Conservation (phyloP, 495 filamentous ascomycete species). For the Neurospora sp. region DNA sequence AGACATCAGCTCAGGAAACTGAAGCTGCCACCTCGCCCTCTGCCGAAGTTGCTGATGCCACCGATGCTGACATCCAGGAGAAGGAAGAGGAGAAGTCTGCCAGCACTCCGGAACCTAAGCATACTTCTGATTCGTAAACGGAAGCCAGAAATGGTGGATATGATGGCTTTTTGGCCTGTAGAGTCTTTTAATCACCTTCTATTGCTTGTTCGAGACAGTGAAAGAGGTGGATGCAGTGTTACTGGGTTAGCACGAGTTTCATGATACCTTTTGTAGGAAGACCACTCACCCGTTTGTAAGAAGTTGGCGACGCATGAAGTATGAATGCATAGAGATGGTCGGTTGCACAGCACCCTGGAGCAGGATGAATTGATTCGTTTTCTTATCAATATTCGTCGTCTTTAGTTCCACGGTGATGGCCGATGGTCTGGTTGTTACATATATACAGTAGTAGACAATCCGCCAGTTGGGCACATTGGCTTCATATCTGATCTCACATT, state of each 20-base stretch:
- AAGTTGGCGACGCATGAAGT: slow-evolving; percentile 4
- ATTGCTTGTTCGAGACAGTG: not conserved
- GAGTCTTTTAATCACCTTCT: not conserved
- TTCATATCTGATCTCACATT: not conserved
- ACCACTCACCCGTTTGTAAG: not conserved
- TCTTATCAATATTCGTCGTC: not conserved
- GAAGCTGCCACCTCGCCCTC: not conserved
- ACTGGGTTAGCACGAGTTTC: slow-evolving; percentile 7
- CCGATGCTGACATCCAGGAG: not conserved
- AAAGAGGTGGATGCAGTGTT: slow-evolving; percentile 5
- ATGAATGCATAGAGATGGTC: not conserved
- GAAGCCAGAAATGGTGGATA: not conserved
- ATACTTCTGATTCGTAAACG: not conserved
- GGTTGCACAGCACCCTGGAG: slow-evolving; percentile 3
- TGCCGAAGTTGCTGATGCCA: not conserved
- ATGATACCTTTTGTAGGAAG: slow-evolving; percentile 16
- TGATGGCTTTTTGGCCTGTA: not conserved
- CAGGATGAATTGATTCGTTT: slow-evolving; percentile 3
- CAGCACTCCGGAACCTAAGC: not conserved
- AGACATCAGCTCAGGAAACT: not conserved
- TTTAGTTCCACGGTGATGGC: not conserved
- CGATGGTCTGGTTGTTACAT: not conserved
- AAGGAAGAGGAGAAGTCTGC: not conserved
- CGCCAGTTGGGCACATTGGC: not conserved
- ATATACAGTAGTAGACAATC: not conserved